These are phyloP conservation scores for Viola odorata DNA, from an alignment of 345 rosid species.

Conservation along the genomic window DNA sequence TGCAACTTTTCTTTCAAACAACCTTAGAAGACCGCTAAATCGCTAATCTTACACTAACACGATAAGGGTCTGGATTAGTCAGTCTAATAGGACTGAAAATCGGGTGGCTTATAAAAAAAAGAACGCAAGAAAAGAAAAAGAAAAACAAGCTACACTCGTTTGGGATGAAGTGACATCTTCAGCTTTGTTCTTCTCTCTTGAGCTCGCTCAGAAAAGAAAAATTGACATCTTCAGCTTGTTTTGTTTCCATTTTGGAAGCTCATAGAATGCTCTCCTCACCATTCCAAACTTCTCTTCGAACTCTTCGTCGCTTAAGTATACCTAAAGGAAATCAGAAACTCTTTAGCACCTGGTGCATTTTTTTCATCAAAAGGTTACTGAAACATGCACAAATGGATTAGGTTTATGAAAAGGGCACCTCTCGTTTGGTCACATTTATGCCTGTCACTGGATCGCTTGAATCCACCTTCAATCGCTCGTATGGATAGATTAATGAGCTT, in stretches of 20 bases:
- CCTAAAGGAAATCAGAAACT: constrained; percentile 24
- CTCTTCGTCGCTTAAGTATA: constrained; percentile 50
- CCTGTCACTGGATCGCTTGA: constrained; percentile 47
- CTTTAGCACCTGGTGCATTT: background rate
- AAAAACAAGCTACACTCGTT: background rate
- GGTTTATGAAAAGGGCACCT: constrained; percentile 33
- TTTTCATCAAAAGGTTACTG: background rate
- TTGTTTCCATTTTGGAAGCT: constrained; percentile 69
- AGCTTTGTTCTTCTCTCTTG: background rate
- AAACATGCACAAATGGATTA: background rate
- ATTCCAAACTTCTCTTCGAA: constrained; percentile 50
- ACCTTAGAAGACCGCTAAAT: no score
- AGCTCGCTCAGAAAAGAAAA: constrained; percentile 40
- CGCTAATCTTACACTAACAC: no score
- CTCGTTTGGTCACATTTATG: constrained; percentile 62
- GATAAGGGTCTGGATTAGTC: no score
- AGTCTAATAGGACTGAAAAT: no score
- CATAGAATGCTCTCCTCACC: constrained; percentile 38
- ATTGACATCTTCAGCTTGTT: constrained; percentile 62
- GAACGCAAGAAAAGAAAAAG: no score
- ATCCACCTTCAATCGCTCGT: constrained; percentile 41
- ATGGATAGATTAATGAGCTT: constrained; percentile 39
- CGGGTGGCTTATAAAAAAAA: no score
- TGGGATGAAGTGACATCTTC: background rate
- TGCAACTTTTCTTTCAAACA: no score